A percentile compares a stretch with the other conserved stretches of the same genome.
Evolutionary conservation across 768 basidiomycete genomes (phyloP).

Genomic region (Pholiota molesta): DNA sequence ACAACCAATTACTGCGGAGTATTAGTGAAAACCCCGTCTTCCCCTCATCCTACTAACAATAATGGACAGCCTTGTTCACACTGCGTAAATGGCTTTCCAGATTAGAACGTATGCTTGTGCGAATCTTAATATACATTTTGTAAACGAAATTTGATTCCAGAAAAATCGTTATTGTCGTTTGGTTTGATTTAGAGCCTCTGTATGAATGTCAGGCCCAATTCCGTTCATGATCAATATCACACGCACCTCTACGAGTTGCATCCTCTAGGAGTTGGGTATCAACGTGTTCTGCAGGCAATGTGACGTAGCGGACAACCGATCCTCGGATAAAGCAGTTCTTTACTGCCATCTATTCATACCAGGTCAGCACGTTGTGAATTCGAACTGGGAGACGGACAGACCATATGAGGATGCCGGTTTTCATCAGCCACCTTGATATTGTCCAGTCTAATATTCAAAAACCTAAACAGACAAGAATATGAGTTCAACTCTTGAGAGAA

Average conservation of each 20-base stretch:
- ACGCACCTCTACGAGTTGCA: constrained; percentile 88
- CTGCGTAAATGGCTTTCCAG: neutral
- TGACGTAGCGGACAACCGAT: constrained; percentile 97
- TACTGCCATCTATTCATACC: constrained; percentile 81
- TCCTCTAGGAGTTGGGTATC: constrained; percentile 96
- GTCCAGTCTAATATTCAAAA: constrained; percentile 95
- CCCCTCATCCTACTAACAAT: neutral
- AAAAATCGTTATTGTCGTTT: constrained; percentile 30
- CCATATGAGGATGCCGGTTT: constrained; percentile 97
- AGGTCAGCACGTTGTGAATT: neutral
- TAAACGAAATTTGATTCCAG: neutral
- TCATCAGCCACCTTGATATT: constrained; percentile 92
- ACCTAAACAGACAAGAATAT: constrained; percentile 45
- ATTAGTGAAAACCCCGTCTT: too few relatives aligned
- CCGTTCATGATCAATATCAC: constrained; percentile 14
- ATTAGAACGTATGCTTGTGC: constrained; percentile 4
- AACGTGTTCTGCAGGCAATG: constrained; percentile 88
- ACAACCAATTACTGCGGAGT: too few relatives aligned
- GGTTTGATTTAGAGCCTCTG: constrained; percentile 47
- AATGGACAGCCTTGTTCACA: neutral
- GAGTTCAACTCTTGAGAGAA: constrained; percentile 2
- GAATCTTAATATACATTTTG: constrained; percentile 19
- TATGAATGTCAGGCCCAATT: constrained; percentile 12
- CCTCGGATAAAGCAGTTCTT: constrained; percentile 99
- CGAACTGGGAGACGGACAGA: constrained; percentile 33